Base-by-base conservation (phyloP, 805 yeast genomes). In the Metahyphopichia silvanorum region DNA sequence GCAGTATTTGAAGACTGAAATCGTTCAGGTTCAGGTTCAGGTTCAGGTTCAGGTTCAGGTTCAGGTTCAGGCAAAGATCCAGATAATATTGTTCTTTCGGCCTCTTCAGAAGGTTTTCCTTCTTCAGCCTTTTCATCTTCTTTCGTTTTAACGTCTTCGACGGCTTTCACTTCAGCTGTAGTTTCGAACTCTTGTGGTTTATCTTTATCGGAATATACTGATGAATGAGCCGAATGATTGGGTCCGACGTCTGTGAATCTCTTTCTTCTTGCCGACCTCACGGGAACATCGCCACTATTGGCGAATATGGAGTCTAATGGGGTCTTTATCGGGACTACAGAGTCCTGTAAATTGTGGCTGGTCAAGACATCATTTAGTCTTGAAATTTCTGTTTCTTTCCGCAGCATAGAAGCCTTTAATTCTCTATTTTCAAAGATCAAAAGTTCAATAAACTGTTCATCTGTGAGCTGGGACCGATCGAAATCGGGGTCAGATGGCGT, bases 401-500 rank as follows among this genome's bases (percentile, higher is more conserved):
- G 16, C 11, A 10, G 25, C 1, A 52, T 21, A 2, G 37, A 25
- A 1, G 59, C 42, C 26, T 56, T 52, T 19, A 65, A 46, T 33
- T 64, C 70, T 32, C 46, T 51, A 36, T 53, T 63, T 35, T 65
- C 70, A 36, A 55, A 58, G 16, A 59, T 28, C 22, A 66, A 44
- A 24, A 47, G 60, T 33, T 63, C 67, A 19, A 62, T 62, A 40
- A 37, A 62, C 30, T 64, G 60, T 4, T 34, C 39, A 30, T 53
- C 63, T 8, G 57, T 33, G 13, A 61, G 38, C 7, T 34, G 23
- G 10, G 55, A 46, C 25, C 68, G 39, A 37, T 66, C 64, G 33
- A 65, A 65, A 14, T 40, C 38, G 3, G 65, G 60, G 36, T 63
- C 53, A 4, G 68, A 62, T 3, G 71, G 70, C 5, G 54, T 38